phyloP scores from a whole-genome alignment of 2,329 filamentous ascomycete species.

The Stemphylium vesicarium region DNA sequence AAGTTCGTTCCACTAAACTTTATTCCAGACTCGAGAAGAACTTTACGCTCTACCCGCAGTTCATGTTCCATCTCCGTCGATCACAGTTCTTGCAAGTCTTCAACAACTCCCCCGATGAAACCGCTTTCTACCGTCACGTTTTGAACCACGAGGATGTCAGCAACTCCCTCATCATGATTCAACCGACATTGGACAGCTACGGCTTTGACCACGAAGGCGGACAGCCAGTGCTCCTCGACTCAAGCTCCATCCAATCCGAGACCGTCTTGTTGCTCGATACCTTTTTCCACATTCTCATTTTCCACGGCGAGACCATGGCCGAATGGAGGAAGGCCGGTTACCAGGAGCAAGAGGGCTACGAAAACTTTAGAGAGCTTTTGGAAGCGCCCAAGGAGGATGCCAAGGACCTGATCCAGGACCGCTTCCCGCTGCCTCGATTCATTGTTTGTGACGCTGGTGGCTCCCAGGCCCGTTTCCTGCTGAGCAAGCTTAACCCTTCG shows the following conservation, averaged over 20 bases:
- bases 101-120: slow-evolving; percentile 99
- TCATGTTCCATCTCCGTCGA: slow-evolving; percentile 98
- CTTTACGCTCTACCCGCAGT: slow-evolving; percentile 97
- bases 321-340: slow-evolving; percentile 99
- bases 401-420: slow-evolving; percentile 94
- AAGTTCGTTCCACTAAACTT: background rate
- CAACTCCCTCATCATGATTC: slow-evolving; percentile 98
- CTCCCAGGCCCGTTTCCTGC: slow-evolving; percentile 93
- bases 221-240: slow-evolving; percentile 92
- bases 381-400: slow-evolving; percentile 97
- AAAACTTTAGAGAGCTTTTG: slow-evolving; percentile 87
- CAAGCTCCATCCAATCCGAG: slow-evolving; percentile 91
- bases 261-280: slow-evolving; percentile 95
- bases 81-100: slow-evolving; percentile 99
- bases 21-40: slow-evolving; percentile 81
- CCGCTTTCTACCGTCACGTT: slow-evolving; percentile 97
- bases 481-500: slow-evolving; percentile 96
- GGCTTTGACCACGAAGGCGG: slow-evolving; percentile 95
- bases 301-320: slow-evolving; percentile 96
- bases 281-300: slow-evolving; percentile 99
- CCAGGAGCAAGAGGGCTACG: slow-evolving; percentile 96
- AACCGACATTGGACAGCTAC: slow-evolving; percentile 96
- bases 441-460: slow-evolving; percentile 99
- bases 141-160: slow-evolving; percentile 96
- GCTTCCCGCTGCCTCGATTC: slow-evolving; percentile 97